Evolutionary conservation across 805 yeast species (phyloP).

Genomic region (Kazachstania psychrophila): DNA sequence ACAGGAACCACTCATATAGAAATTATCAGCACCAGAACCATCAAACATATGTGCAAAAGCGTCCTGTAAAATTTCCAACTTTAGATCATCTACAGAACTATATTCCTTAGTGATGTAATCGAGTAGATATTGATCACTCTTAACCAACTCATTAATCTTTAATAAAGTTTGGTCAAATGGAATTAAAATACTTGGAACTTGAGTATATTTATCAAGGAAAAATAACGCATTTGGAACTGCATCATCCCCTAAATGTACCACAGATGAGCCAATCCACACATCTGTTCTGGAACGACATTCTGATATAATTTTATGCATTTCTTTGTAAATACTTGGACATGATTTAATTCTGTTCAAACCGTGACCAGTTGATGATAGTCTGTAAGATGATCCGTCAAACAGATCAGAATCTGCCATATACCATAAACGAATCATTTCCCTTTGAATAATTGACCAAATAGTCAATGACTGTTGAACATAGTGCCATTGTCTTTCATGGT

Average conservation of each 20-base stretch:
- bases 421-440: conserved; percentile 74
- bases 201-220: conserved; percentile 70
- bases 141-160: conserved; percentile 43
- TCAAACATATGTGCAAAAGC: conserved; percentile 46
- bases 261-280: conserved; percentile 73
- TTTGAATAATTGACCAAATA: conserved; percentile 68
- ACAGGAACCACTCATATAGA: conserved; percentile 76
- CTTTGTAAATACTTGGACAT: conserved; percentile 58
- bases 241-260: conserved; percentile 72
- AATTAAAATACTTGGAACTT: conserved; percentile 66
- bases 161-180: conserved; percentile 57
- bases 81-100: conserved; percentile 45
- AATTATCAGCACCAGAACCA: conserved; percentile 79
- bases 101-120: conserved; percentile 51
- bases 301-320: conserved; percentile 60
- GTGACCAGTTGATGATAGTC: conserved; percentile 66
- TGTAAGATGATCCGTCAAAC: conserved; percentile 45
- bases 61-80: conserved; percentile 36
- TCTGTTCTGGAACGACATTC: conserved; percentile 56
- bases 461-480: conserved; percentile 68
- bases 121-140: conserved; percentile 39
- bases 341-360: conserved; percentile 70
- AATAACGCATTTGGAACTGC: conserved; percentile 78
- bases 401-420: conserved; percentile 66
- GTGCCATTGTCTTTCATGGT: conserved; percentile 61